Evolutionary conservation across 306 rosid species (phyloP).

Genomic region (Gastrolobium villosum): DNA sequence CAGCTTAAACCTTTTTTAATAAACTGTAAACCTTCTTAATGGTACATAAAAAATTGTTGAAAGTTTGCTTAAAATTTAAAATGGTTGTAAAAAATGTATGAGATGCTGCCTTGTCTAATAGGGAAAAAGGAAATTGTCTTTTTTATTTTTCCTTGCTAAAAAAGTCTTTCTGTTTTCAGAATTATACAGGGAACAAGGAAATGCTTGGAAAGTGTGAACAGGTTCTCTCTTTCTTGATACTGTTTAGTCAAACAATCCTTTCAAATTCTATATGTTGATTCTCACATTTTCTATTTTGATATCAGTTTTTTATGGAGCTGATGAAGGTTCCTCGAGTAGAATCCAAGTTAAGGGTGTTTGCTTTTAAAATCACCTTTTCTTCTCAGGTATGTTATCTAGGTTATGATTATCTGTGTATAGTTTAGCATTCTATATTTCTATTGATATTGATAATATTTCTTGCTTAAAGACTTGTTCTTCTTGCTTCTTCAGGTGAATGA

Average conservation of each 20-base stretch:
- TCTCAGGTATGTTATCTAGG: conserved; percentile 71
- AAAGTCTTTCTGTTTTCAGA: conserved; percentile 61
- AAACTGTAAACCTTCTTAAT: conserved; percentile 33
- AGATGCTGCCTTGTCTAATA: conserved; percentile 40
- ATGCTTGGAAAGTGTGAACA: conserved; percentile 98
- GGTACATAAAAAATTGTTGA: conserved; percentile 12
- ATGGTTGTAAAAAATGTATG: not conserved
- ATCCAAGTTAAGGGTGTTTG: conserved; percentile 95
- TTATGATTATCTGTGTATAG: conserved; percentile 16
- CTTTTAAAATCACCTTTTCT: conserved; percentile 90
- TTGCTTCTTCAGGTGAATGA: conserved; percentile 76
- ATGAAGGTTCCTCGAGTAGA: conserved; percentile 99
- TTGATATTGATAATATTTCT: conserved; percentile 37
- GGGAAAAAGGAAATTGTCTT: conserved; percentile 34
- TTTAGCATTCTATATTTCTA: conserved; percentile 31
- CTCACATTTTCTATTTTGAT: conserved; percentile 39
- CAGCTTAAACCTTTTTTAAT: conserved; percentile 19
- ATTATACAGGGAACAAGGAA: conserved; percentile 82
- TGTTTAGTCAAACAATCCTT: conserved; percentile 38
- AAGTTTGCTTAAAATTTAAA: conserved; percentile 26
- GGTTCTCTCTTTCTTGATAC: conserved; percentile 61
- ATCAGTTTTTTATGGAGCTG: conserved; percentile 91
- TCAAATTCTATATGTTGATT: conserved; percentile 29
- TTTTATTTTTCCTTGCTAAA: conserved; percentile 36
- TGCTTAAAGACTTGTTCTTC: conserved; percentile 43